Evolutionary conservation across 805 yeast species (phyloP).

Genomic region (Saturnispora dispora): DNA sequence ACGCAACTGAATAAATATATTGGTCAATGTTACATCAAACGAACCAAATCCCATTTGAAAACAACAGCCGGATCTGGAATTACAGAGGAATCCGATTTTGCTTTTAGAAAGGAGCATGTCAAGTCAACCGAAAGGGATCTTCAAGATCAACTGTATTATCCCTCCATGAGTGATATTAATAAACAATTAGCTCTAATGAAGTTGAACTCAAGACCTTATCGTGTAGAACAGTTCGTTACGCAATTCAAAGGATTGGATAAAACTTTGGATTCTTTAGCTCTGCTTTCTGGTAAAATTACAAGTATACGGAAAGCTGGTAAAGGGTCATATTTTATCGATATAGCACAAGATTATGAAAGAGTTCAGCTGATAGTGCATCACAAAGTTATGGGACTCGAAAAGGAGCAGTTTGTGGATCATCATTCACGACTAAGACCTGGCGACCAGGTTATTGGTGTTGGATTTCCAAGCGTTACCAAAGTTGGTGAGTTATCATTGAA

Average conservation of each 20-base stretch:
- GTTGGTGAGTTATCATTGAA: constrained; percentile 73
- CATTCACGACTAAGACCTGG: constrained; percentile 52
- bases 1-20: not conserved
- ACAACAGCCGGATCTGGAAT: constrained; percentile 6
- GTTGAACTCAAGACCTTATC: constrained; percentile 11
- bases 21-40: not conserved
- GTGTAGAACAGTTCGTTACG: constrained; percentile 34
- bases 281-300: constrained; percentile 47
- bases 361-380: constrained; percentile 58
- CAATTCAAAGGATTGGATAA: constrained; percentile 20
- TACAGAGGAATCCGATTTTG: constrained; percentile 27
- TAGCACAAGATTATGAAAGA: constrained; percentile 47
- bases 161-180: constrained; percentile 13
- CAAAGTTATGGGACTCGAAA: constrained; percentile 34
- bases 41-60: not conserved
- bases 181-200: not conserved
- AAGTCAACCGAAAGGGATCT: constrained; percentile 4
- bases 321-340: constrained; percentile 60
- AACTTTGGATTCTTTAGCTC: not conserved
- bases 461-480: constrained; percentile 66
- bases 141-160: constrained; percentile 23
- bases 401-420: constrained; percentile 32
- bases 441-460: constrained; percentile 58
- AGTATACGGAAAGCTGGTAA: constrained; percentile 58
- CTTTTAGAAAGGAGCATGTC: constrained; percentile 22